Conservation (phyloP, 176 grass and related monocot species). For the Aegilops sharonensis region DNA sequence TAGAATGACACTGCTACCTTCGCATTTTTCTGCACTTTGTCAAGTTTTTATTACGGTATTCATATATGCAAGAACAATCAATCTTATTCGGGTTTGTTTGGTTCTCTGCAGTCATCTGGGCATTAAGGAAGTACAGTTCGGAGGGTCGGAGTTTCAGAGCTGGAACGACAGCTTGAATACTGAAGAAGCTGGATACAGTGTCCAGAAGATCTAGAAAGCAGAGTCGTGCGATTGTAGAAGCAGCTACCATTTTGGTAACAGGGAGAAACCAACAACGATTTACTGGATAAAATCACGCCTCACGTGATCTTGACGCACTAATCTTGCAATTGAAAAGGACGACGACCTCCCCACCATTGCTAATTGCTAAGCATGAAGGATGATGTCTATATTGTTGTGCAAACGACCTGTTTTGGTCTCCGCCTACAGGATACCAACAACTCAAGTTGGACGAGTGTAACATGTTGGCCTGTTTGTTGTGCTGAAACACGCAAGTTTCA, state of each 20-base stretch:
- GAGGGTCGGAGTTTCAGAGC: constrained; percentile 69
- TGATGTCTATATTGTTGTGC: too few relatives aligned
- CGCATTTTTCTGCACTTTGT: background rate
- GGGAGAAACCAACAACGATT: background rate
- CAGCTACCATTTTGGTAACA: constrained; percentile 4
- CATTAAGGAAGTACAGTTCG: constrained; percentile 86
- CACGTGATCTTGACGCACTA: background rate
- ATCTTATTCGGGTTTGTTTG: constrained; percentile 33
- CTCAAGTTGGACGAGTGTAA: background rate
- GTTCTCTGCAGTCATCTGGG: constrained; percentile 66
- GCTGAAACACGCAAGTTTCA: background rate
- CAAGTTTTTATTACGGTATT: constrained; percentile 7
- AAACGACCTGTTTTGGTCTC: too few relatives aligned
- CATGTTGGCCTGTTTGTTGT: background rate
- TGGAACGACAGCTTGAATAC: constrained; percentile 76
- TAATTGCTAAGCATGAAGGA: background rate
- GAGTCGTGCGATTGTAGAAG: constrained; percentile 20
- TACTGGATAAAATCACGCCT: background rate
- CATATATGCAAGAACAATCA: background rate
- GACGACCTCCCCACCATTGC: background rate
- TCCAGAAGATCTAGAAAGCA: constrained; percentile 61
- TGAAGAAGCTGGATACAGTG: constrained; percentile 72
- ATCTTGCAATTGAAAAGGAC: background rate
- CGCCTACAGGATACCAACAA: too few relatives aligned
- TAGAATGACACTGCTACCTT: background rate